A percentile compares a stretch with the other conserved stretches of the same genome.
These are phyloP conservation scores for Penicillium atrosanguineum DNA, from an alignment of 495 filamentous ascomycete genomes.

Conservation along the genomic window DNA sequence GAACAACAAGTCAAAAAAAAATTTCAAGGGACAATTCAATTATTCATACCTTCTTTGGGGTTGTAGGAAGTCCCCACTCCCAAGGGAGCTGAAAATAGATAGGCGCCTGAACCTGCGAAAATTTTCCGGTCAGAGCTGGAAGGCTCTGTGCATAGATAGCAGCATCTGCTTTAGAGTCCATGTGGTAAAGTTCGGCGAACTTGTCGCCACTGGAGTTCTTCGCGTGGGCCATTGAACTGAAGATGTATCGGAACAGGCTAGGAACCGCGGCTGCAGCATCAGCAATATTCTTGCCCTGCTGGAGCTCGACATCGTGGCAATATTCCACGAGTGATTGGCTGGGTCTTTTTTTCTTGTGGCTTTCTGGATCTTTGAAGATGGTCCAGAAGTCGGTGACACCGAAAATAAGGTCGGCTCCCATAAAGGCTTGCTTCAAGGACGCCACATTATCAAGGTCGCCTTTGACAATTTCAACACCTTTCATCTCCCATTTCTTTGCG, in stretches of 20 bases:
- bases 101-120: background rate
- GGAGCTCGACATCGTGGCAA: background rate
- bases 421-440: constrained; percentile 1
- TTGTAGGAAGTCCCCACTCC: constrained; percentile 1
- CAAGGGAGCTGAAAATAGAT: constrained; percentile 1
- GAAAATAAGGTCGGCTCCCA: constrained; percentile 2
- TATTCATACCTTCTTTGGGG: background rate
- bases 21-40: background rate
- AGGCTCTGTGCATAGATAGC: background rate
- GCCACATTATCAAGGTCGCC: background rate
- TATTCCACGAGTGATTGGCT: background rate
- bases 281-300: constrained; percentile 6
- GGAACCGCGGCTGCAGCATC: background rate
- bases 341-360: background rate
- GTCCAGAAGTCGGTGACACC: constrained; percentile 7
- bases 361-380: background rate
- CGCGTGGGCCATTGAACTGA: constrained; percentile 4
- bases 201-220: background rate
- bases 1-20: no score
- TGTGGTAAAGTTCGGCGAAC: background rate
- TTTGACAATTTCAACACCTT: constrained; percentile 3
- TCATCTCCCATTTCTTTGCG: background rate
- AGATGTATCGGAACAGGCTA: background rate
- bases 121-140: background rate
- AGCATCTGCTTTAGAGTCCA: constrained; percentile 1